phyloP scores from a whole-genome alignment of 345 rosid genomes.

The Citrus glauca region DNA sequence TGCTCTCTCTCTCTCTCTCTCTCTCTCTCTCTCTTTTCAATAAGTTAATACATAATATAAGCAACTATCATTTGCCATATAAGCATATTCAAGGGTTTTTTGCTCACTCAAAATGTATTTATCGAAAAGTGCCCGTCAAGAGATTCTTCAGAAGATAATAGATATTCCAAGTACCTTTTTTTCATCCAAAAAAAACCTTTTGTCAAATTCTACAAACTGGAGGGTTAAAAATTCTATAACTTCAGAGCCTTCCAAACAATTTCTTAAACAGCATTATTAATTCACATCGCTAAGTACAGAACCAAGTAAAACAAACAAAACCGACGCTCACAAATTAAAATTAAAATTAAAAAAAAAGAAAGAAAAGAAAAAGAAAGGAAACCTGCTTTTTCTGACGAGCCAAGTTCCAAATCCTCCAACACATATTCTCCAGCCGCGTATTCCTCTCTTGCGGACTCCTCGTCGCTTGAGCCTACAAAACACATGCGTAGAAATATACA shows the following conservation, averaged over 20 bases:
- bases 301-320: background rate
- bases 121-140: background rate
- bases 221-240: background rate
- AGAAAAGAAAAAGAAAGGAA: background rate
- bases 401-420: slow-evolving; percentile 99
- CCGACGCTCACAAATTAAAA: background rate
- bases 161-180: background rate
- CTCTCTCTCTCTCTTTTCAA: too few species aligned
- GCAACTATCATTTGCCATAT: background rate
- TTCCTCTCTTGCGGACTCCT: slow-evolving; percentile 99
- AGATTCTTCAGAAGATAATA: background rate
- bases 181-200: background rate
- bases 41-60: background rate
- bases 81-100: background rate
- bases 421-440: slow-evolving; percentile 97
- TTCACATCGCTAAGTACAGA: background rate
- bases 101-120: background rate
- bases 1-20: too few species aligned
- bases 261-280: too few species aligned
- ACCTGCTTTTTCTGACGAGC: slow-evolving; percentile 99
- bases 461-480: slow-evolving; percentile 81
- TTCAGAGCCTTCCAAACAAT: background rate
- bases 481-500: background rate
- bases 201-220: background rate
- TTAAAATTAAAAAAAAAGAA: background rate